Base-by-base conservation (phyloP, 495 filamentous ascomycete genomes). In the Penicillium arizonense region DNA sequence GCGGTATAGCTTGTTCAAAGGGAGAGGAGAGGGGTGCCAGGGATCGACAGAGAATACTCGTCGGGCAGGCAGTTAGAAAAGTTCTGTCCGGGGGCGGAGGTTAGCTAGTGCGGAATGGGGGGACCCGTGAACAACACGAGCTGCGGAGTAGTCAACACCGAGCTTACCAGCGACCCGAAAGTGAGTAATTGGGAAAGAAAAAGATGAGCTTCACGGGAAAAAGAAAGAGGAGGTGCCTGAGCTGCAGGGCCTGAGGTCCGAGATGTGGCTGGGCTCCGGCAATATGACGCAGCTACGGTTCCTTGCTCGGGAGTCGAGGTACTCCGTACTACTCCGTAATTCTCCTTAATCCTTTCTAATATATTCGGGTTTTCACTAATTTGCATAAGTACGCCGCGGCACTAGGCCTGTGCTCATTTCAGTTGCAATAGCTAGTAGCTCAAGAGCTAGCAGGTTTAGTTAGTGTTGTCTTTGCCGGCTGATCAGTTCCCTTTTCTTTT, bases 401-500 rank as follows among this genome's bases (percentile, higher is more conserved):
- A 18, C 18, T 30, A 30, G 28, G 28, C 28, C 28, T 30, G 28
- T 30, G 28, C 28, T 30, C 28, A 30, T 30, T 20, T 23, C 18
- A 1, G 18, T 24, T 24, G 39, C 28, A 30, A 30, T 30, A 30
- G 28, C 8, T 30, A 30, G 9, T 8, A 30, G 28, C 28, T 30
- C 23, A 4, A 4, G 8, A 9, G 28, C 28, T 30, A 30, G 9
- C 8, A 2, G 28, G 7, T 18, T 35, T 5, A 9, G 11, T 7
- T 20, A 6, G 24, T 32, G 16, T 39, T 18, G 36, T 44, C 38
- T 55, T 58, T 52, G 46, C 13, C 54, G 54, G 52, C 50, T 42
- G 54, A 58, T 61, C 58, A 55, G 37, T 52, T 48, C 11, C 58
- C 34, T 46, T 36, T 54, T 20, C 9, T 42, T 63, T 57, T 54